phyloP scores from a whole-genome alignment of 345 rosid genomes.

The Moricandia arvensis region DNA sequence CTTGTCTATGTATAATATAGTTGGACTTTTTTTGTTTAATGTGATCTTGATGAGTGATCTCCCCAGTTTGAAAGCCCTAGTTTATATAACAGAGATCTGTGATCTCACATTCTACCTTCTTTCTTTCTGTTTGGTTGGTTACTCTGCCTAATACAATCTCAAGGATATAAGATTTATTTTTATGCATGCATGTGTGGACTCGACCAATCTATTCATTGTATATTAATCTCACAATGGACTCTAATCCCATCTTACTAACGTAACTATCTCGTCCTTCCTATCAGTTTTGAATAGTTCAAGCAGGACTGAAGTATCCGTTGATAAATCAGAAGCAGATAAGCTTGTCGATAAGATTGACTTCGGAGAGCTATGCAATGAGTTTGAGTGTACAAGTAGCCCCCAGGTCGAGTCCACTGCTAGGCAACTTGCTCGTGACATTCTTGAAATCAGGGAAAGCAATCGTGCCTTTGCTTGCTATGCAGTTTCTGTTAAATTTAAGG shows the following conservation, averaged over 20 bases:
- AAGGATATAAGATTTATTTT: neutral
- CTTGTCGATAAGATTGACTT: slow-evolving; percentile 78
- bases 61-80: neutral
- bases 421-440: slow-evolving; percentile 77
- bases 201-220: neutral
- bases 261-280: slow-evolving; percentile 31
- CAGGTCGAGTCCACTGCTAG: slow-evolving; percentile 84
- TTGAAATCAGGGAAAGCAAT: slow-evolving; percentile 70
- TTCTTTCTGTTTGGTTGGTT: neutral
- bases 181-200: slow-evolving; percentile 20
- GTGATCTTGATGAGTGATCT: too few species aligned
- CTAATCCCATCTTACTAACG: neutral
- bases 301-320: slow-evolving; percentile 41
- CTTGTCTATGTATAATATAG: neutral
- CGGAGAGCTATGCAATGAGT: slow-evolving; percentile 85
- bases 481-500: slow-evolving; percentile 77
- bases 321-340: slow-evolving; percentile 58
- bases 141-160: neutral
- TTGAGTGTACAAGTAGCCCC: slow-evolving; percentile 91
- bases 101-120: neutral
- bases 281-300: slow-evolving; percentile 54
- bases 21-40: too few species aligned
- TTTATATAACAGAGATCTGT: neutral
- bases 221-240: neutral
- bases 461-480: slow-evolving; percentile 76